Base-by-base conservation (phyloP, 129 eudicot genomes). In the Arctium lappa region DNA sequence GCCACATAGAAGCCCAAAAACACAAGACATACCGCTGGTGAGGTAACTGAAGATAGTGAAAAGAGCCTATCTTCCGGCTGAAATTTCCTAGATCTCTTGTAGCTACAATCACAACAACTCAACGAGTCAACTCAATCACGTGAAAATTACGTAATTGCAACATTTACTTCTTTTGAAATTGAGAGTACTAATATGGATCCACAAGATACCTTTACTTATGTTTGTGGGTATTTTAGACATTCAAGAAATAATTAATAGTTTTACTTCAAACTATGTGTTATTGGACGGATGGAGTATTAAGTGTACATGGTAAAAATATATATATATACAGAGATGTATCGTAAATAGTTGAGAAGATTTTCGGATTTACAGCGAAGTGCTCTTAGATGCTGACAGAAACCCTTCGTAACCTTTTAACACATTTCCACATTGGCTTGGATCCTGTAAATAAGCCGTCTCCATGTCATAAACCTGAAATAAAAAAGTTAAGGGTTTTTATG, bases 371-470 rank as follows among this genome's bases (percentile, higher is more conserved):
- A 92, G 85, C 53, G 97, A 83, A 77, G 92, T 90, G 92, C 89
- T 92, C 97, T 93, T 95, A 53, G 97, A 87, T 37, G 97, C 85
- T n/a, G 97, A 89, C 78, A 95, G 80, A 83, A 87, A 95, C 84
- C 97, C 97, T 83, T 95, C 99, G 75, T 87, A 95, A 53, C 99
- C 99, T 89, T 95, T 95, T 93, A 95, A 87, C n/a, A 95, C 97
- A 86, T 93, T 92, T 80, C 99, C 99, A 87, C 93, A 88, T 85
- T 92, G 99, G 86, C 89, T 91, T 77, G 99, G 93, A 89, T 95
- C 99, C 74, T 95, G 99, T 76, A 95, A 81, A 84, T 95, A 95
- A 83, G 90, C 89, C 8, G 97, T 95, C 91, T 95, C 99, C 99
- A 95, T 91, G 81, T 91, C 99, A 86, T 90, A 92, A 22, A 95